These are phyloP conservation scores for Starmera caribaea DNA, from an alignment of 805 yeast species.

Conservation along the genomic window DNA sequence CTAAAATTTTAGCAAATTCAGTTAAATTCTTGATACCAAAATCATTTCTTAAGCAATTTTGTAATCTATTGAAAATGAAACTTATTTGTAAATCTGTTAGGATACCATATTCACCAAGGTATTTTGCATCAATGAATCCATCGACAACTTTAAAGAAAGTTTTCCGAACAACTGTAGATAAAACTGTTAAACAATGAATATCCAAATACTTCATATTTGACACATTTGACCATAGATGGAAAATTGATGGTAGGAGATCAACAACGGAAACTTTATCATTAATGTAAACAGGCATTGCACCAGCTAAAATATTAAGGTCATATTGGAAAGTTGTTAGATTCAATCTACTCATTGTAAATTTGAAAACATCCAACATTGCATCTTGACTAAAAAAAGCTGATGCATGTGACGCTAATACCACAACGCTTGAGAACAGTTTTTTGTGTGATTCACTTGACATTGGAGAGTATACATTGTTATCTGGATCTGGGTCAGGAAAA, in stretches of 20 bases:
- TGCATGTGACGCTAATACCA: conserved; percentile 44
- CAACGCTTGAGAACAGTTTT: conserved; percentile 36
- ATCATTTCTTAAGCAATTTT: conserved; percentile 27
- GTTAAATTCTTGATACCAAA: conserved; percentile 23
- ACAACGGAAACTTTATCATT: conserved; percentile 30
- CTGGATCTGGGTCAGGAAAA: conserved; percentile 37
- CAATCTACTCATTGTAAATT: conserved; percentile 39
- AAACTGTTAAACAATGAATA: conserved; percentile 26
- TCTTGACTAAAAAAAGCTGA: conserved; percentile 41
- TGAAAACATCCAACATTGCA: conserved; percentile 40
- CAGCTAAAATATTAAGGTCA: conserved; percentile 41
- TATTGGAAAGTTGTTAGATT: conserved; percentile 43
- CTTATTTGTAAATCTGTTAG: conserved; percentile 54
- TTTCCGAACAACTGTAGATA: too few relatives aligned
- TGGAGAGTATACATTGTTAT: conserved; percentile 30
- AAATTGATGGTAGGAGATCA: conserved; percentile 55
- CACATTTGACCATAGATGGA: conserved; percentile 61
- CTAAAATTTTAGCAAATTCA: conserved; percentile 41
- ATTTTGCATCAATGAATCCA: too few relatives aligned
- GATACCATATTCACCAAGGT: conserved; percentile 45
- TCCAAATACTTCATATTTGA: conserved; percentile 40
- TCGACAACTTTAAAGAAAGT: too few relatives aligned
- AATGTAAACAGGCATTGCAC: conserved; percentile 39
- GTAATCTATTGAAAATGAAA: conserved; percentile 46
- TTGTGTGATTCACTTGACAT: conserved; percentile 28